Evolutionary conservation across 257 asterid genomes (phyloP), one percentile per base, ranked within the genome.

Genomic region (Nicotiana undulata): DNA sequence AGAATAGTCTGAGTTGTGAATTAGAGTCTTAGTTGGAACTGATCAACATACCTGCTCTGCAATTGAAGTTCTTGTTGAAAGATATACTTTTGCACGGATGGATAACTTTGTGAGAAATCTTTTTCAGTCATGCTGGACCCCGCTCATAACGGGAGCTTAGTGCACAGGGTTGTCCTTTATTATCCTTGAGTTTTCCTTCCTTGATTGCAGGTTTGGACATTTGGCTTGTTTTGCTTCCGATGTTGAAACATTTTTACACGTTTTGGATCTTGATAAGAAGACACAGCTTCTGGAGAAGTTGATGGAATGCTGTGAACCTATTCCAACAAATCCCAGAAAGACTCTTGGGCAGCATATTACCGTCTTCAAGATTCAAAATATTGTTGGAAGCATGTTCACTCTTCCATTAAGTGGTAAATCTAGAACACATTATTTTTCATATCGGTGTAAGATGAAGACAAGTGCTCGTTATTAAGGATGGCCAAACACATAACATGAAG

Each of bases 171-270:
- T 29, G 32, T 3, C 32, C 32, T 29, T 29, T 63, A 51, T 55
- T 20, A 22, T 76, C 74, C 82, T 65, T 78, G 66, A 75, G 44
- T 20, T 24, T n/a, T 29, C 63, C 18, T 79, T 77, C 66, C 49
- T 80, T 83, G 82, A 83, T 70, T 64, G 80, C 93, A 96, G 99
- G 91, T 94, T 92, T 80, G 99, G 99, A 80, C 98, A 94, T 88
- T 89, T 96, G 93, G 90, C 97, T 70, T 91, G 98, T 84, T 96
- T 87, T 87, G 72, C 92, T 79, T 86, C 98, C 60, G 99, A 94
- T 16, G 85, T 92, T 79, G 98, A 94, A 85, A 70, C 22, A 44
- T 91, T 90, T 88, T 91, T 94, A 86, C 89, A 87, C 85, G 89
- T 86, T 87, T 89, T 96, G 81, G 94, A 89, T 82, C 76, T 72